phyloP scores from a whole-genome alignment of 106 monocot genomes.

The Allium sativum region DNA sequence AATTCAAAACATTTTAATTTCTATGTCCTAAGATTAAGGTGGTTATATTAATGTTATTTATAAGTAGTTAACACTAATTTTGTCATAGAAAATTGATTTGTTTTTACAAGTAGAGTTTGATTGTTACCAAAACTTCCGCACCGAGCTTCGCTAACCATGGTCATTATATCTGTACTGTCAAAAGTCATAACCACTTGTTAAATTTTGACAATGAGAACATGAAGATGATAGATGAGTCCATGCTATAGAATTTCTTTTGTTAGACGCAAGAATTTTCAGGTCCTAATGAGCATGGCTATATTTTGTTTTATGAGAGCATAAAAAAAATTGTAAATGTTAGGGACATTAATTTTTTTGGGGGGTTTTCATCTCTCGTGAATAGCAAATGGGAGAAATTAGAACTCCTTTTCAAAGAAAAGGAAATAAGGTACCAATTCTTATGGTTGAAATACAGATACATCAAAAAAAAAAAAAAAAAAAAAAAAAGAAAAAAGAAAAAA shows the following conservation, averaged over 20 bases:
- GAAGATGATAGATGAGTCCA: slow-evolving; percentile 27
- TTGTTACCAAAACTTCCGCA: too few species aligned
- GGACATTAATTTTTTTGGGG: neutral
- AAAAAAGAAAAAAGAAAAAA: too few species aligned
- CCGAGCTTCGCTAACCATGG: slow-evolving; percentile 53
- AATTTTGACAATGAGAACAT: slow-evolving; percentile 28
- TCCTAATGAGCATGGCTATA: slow-evolving; percentile 32
- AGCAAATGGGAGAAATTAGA: neutral
- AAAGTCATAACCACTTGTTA: slow-evolving; percentile 27
- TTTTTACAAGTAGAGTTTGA: too few species aligned
- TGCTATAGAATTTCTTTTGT: slow-evolving; percentile 25
- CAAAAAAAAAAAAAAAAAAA: too few species aligned
- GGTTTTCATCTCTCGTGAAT: neutral
- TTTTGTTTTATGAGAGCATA: slow-evolving; percentile 25
- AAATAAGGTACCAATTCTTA: too few species aligned
- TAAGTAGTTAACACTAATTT: too few species aligned
- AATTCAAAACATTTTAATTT: too few species aligned
- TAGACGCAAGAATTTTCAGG: slow-evolving; percentile 26
- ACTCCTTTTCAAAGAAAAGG: too few species aligned
- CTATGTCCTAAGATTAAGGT: too few species aligned
- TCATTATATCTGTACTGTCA: slow-evolving; percentile 40
- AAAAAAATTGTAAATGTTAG: slow-evolving; percentile 6
- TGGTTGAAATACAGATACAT: too few species aligned
- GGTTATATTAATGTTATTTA: too few species aligned
- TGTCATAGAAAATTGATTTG: too few species aligned